Conservation (phyloP, 2,329 filamentous ascomycete genomes). For the Neoascochyta sp. region DNA sequence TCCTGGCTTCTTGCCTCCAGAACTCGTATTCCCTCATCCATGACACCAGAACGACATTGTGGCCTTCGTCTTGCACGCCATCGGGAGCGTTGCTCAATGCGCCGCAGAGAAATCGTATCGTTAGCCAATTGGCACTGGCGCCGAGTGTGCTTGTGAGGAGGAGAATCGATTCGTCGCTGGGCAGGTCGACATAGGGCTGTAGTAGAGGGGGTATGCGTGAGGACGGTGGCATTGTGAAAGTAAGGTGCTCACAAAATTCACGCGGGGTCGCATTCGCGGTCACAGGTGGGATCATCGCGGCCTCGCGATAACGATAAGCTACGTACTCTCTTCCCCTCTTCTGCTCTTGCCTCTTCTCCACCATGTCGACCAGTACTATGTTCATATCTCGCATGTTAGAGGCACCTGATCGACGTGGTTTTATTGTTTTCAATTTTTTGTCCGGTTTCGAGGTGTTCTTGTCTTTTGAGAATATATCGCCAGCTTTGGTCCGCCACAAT, state of each 20-base stretch:
- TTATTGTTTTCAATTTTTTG: not conserved
- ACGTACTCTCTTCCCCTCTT: no score
- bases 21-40: constrained; percentile 76
- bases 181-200: constrained; percentile 60
- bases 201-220: constrained; percentile 61
- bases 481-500: no score
- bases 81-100: constrained; percentile 37
- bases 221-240: constrained; percentile 37
- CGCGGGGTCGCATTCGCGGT: constrained; percentile 2
- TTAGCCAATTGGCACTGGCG: constrained; percentile 54
- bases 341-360: no score
- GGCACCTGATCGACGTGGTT: no score
- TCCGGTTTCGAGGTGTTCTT: no score
- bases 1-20: constrained; percentile 69
- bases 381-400: no score
- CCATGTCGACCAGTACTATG: no score
- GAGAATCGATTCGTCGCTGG: constrained; percentile 57
- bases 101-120: constrained; percentile 50
- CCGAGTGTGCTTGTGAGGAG: constrained; percentile 64
- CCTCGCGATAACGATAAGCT: no score
- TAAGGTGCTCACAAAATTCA: constrained; percentile 7
- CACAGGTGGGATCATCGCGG: no score
- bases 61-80: constrained; percentile 22
- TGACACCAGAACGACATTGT: constrained; percentile 68
- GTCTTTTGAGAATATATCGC: no score